phyloP scores from a whole-genome alignment of 2,329 filamentous ascomycete genomes.

The Lasiodiplodia citricola region DNA sequence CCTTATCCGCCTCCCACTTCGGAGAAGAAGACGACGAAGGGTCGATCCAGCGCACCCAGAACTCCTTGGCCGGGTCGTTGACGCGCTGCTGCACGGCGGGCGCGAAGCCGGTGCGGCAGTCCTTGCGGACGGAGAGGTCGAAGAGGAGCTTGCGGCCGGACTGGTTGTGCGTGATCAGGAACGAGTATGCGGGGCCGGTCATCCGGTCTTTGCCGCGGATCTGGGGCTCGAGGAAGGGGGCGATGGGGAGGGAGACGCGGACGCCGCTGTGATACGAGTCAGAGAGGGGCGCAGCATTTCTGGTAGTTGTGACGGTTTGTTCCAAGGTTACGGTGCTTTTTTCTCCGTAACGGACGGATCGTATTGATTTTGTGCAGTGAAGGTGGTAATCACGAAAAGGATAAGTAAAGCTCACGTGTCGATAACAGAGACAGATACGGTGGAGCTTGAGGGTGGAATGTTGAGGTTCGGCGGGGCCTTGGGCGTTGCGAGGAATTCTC shows the following conservation, averaged over 20 bases:
- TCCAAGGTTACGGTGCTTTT: no score
- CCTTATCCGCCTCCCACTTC: neutral
- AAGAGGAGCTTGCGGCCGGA: neutral
- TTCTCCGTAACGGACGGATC: no score
- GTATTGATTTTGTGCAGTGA: neutral
- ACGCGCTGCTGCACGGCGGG: neutral
- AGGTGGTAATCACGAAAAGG: neutral
- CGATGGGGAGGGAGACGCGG: neutral
- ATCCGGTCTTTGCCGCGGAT: neutral
- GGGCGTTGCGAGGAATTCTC: slow-evolving; percentile 1
- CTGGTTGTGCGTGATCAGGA: neutral
- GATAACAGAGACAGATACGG: slow-evolving; percentile 1
- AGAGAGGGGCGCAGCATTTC: no score
- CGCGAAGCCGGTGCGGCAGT: neutral
- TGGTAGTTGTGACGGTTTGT: no score
- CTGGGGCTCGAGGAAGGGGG: neutral
- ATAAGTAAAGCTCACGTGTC: slow-evolving; percentile 2
- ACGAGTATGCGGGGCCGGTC: neutral
- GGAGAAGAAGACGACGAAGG: neutral
- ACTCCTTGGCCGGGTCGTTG: neutral
- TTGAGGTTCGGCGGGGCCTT: neutral
- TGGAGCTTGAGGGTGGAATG: neutral
- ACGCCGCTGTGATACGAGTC: neutral
- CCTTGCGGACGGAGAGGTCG: neutral
- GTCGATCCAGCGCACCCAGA: neutral